These are phyloP conservation scores for Lantana camara DNA, from an alignment of 257 asterid genomes.

Conservation along the genomic window DNA sequence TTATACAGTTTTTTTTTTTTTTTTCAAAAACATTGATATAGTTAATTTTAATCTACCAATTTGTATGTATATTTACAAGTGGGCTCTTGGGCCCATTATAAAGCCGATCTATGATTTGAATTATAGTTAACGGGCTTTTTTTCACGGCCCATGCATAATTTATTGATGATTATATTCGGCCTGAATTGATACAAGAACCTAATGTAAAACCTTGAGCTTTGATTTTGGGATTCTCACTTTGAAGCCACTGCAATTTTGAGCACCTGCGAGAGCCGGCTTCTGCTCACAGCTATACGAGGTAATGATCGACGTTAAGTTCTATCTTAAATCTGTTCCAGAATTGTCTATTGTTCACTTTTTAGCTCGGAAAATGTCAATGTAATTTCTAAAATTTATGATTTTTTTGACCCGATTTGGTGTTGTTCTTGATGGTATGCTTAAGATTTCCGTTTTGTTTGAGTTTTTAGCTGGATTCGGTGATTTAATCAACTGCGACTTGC, in stretches of 20 bases:
- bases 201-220: not conserved
- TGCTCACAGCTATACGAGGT: not conserved
- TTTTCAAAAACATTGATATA: too few species aligned
- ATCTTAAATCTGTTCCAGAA: not conserved
- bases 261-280: constrained; percentile 7
- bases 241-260: not conserved
- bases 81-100: too few species aligned
- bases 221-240: not conserved
- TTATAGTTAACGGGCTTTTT: too few species aligned
- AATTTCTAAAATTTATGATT: not conserved
- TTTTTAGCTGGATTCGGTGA: not conserved
- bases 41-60: too few species aligned
- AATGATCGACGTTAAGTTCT: not conserved
- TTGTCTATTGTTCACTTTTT: not conserved
- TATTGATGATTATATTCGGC: not conserved
- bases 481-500: not conserved
- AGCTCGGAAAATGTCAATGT: not conserved
- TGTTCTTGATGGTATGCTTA: not conserved
- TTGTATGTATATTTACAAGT: too few species aligned
- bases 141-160: not conserved
- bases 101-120: too few species aligned
- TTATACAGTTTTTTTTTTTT: too few species aligned
- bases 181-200: not conserved
- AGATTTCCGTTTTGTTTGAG: not conserved
- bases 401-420: not conserved